A percentile compares a stretch with the other conserved stretches of the same genome.
Evolutionary conservation across 2,329 filamentous ascomycete species (phyloP).

Genomic region (Zasmidium citrigriseum): DNA sequence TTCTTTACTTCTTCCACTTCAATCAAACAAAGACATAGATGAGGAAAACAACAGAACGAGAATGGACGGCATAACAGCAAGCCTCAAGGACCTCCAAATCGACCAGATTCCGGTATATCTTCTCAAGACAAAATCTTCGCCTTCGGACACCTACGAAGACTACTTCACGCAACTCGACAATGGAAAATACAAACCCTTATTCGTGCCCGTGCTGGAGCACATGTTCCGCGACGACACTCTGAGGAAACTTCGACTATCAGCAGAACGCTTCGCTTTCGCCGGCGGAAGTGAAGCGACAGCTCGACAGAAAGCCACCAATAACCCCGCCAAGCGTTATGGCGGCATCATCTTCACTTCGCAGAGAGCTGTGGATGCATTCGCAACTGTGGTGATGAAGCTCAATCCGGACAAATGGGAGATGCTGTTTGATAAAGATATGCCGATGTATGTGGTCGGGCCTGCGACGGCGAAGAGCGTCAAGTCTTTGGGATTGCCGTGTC

Average conservation of each 20-base stretch:
- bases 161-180: conserved; percentile 55
- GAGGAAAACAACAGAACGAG: neutral
- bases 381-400: conserved; percentile 60
- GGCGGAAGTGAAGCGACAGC: conserved; percentile 41
- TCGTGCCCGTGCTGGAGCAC: conserved; percentile 78
- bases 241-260: conserved; percentile 50
- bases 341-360: conserved; percentile 86
- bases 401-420: conserved; percentile 33
- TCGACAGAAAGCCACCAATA: conserved; percentile 48
- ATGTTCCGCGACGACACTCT: conserved; percentile 63
- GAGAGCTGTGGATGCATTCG: conserved; percentile 77
- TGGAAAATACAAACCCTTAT: conserved; percentile 62
- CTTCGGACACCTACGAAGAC: conserved; percentile 71
- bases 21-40: conserved; percentile 1
- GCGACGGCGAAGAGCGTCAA: conserved; percentile 75
- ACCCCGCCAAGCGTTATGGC: conserved; percentile 57
- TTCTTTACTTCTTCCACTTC: neutral
- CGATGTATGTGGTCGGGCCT: conserved; percentile 77
- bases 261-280: conserved; percentile 29
- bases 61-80: conserved; percentile 30
- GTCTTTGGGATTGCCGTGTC: conserved; percentile 51
- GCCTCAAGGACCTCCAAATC: conserved; percentile 26
- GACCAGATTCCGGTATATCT: conserved; percentile 62
- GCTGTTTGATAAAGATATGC: conserved; percentile 52
- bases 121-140: conserved; percentile 74